A percentile compares a stretch with the other conserved stretches of the same genome.
Conservation (phyloP, 73 alveolate genomes). For the Uronychia setigera region DNA sequence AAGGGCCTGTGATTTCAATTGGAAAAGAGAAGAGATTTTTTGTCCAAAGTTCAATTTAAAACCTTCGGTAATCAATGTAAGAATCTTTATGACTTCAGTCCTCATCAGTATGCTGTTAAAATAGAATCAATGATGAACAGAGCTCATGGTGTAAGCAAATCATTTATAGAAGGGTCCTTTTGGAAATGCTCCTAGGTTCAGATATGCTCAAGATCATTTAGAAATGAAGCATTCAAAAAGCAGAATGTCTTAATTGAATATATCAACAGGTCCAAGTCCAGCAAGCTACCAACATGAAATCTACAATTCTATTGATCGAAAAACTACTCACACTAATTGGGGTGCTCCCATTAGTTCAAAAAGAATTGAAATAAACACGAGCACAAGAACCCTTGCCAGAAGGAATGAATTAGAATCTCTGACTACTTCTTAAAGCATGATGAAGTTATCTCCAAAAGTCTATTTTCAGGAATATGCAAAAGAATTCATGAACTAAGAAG, state of each 20-base stretch:
- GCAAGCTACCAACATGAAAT: background rate
- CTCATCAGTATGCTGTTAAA: background rate
- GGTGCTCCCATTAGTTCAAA: background rate
- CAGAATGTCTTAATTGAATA: no score
- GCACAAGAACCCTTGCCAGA: no score
- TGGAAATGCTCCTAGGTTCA: background rate
- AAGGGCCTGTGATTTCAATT: background rate
- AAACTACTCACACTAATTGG: background rate
- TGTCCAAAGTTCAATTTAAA: background rate
- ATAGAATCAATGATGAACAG: background rate
- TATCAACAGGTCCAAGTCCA: background rate
- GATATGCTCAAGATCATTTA: background rate
- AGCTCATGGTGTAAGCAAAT: background rate
- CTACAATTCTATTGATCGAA: background rate
- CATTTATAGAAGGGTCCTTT: background rate
- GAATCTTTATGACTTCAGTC: background rate
- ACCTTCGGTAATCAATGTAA: background rate
- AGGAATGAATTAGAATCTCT: background rate
- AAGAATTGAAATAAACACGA: no score
- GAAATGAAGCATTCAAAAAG: background rate
- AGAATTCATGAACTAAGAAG: background rate
- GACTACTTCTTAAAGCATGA: background rate
- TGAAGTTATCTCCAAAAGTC: background rate
- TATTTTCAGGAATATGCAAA: background rate
- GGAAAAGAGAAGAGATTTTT: background rate